Conservation (phyloP, 371 early-diverging fungal genomes). For the Mortierella sp. region DNA sequence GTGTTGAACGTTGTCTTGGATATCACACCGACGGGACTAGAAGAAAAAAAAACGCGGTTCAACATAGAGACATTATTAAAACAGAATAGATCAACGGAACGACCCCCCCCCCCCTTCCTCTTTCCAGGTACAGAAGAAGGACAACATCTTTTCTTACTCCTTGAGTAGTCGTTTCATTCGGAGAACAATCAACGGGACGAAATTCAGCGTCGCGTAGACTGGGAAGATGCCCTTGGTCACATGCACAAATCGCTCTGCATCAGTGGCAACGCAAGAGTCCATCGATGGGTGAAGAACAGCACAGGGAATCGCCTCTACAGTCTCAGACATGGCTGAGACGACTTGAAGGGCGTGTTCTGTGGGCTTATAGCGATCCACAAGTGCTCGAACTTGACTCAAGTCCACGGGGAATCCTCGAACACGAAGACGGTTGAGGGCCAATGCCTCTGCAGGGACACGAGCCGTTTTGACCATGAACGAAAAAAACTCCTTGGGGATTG, state of each 20-base stretch:
- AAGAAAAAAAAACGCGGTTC: background rate
- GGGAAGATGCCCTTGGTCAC: constrained; percentile 70
- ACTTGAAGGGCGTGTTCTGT: constrained; percentile 59
- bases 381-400: constrained; percentile 52
- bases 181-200: constrained; percentile 74
- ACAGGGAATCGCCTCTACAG: constrained; percentile 49
- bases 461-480: constrained; percentile 74
- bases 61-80: background rate
- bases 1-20: constrained; percentile 64
- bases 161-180: constrained; percentile 63
- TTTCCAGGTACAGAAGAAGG: background rate
- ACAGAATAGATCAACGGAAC: background rate
- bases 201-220: constrained; percentile 78
- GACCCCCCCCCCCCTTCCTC: background rate
- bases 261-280: constrained; percentile 62
- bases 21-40: constrained; percentile 61
- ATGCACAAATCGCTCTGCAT: constrained; percentile 60
- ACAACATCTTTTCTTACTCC: constrained; percentile 56
- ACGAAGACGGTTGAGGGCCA: constrained; percentile 62
- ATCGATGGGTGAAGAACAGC: constrained; percentile 71
- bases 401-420: constrained; percentile 63
- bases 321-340: constrained; percentile 37
- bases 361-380: constrained; percentile 57
- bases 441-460: constrained; percentile 64
- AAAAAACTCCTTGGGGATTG: constrained; percentile 75